Base-by-base conservation (phyloP, 2,329 filamentous ascomycete species). In the Monosporascus cannonballus region DNA sequence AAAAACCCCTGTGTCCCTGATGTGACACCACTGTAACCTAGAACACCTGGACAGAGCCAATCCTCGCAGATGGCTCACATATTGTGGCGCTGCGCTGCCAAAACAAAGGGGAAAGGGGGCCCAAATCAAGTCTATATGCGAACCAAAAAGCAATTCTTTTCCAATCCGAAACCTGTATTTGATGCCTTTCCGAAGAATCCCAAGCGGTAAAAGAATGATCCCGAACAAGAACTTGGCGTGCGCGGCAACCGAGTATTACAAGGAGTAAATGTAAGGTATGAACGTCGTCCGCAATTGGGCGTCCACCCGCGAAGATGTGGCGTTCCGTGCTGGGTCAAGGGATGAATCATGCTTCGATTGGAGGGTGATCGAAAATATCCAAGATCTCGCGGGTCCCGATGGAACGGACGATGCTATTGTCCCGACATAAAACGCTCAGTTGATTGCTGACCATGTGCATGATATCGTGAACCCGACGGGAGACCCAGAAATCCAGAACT, bases 81-180 rank as follows among this genome's bases (percentile, higher is more conserved):
- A 47, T 50, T 34, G 34, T 48, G 50, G 49, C 56, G 54, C 58
- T 56, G 54, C 56, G 55, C 38, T 56, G 52, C 57, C 56, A 56
- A 64, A 60, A 59, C 57, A 55, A 66, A 58, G 52, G 49, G 53
- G 55, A 56, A 27, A 51, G 36, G 45, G 51, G 61, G 57, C 51
- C 59, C 58, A 44, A 61, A 55, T 58, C 44, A 56, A 63, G 61
- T 69, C 66, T 69, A 69, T 69, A 69, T 68, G 66, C 65, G 60
- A 60, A 49, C 51, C 60, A 53, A 48, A 55, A 56, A 37, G 18
- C 36, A 48, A 48, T 59, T 62, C 58, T 65, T 67, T 67, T 58
- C 65, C 62, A 51, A 59, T 54, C 62, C 65, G 38, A 58, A 56
- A 50, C 64, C 64, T 53, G 46, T 58, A 64, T 68, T 64, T 66